phyloP scores from a whole-genome alignment of 371 early-diverging fungal species.

The Mucor saturninus region DNA sequence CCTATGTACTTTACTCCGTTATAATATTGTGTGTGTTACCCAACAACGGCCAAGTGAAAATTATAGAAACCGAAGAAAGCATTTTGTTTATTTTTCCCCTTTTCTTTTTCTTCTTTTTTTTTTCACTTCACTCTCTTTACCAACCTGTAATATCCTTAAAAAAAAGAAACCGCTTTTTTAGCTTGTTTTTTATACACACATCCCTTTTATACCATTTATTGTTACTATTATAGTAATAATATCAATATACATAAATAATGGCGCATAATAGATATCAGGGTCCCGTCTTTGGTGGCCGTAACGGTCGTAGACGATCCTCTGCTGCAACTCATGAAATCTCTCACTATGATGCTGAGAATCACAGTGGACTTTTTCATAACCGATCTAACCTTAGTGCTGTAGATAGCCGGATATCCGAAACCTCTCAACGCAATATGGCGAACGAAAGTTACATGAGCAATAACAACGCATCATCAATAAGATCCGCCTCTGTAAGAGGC shows the following conservation, averaged over 20 bases:
- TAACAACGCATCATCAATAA: neutral
- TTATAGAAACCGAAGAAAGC: slow-evolving; percentile 12
- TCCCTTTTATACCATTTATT: neutral
- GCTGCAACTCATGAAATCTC: neutral
- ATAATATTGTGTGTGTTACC: too few species aligned
- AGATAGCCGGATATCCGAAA: neutral
- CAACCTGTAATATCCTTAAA: neutral
- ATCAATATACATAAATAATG: slow-evolving; percentile 5
- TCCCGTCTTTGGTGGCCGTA: slow-evolving; percentile 5
- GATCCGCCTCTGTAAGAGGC: neutral
- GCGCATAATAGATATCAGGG: slow-evolving; percentile 13
- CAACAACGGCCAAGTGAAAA: neutral
- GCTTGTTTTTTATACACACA: slow-evolving; percentile 6
- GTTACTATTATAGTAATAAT: slow-evolving; percentile 10
- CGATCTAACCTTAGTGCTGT: slow-evolving; percentile 7
- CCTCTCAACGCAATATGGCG: neutral
- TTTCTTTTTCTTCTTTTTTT: slow-evolving; percentile 2
- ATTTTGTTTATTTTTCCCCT: slow-evolving; percentile 2
- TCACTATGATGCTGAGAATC: neutral
- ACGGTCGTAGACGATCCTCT: slow-evolving; percentile 8
- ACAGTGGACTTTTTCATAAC: neutral
- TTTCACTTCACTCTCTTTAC: neutral
- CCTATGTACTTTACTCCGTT: too few species aligned
- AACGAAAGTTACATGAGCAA: neutral
- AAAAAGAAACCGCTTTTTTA: neutral